A percentile compares a stretch with the other conserved stretches of the same genome.
These are phyloP conservation scores for Sistotremastrum niveocremeum DNA, from an alignment of 768 basidiomycete species.

Conservation along the genomic window DNA sequence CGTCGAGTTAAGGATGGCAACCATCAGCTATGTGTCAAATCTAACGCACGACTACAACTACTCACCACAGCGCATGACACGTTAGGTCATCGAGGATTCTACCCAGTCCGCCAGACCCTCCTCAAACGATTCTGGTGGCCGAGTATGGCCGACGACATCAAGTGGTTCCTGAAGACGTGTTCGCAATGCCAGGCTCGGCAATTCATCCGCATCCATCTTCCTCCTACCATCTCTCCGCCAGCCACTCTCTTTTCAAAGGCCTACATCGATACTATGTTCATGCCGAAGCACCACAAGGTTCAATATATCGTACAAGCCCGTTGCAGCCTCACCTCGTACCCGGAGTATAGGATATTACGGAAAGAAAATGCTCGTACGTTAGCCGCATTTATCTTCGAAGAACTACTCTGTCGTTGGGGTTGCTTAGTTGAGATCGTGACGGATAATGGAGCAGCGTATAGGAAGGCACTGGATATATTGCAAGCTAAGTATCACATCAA, in stretches of 20 bases:
- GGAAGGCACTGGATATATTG: conserved; percentile 14
- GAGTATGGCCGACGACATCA: conserved; percentile 13
- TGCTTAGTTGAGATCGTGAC: conserved; percentile 24
- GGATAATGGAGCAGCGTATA: conserved; percentile 25
- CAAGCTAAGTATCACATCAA: conserved; percentile 17
- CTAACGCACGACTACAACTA: neutral
- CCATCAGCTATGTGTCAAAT: conserved; percentile 9
- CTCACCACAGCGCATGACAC: conserved; percentile 9
- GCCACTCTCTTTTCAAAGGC: conserved; percentile 12
- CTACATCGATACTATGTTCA: conserved; percentile 5
- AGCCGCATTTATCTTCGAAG: conserved; percentile 21
- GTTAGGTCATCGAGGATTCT: conserved; percentile 10
- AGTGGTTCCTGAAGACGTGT: conserved; percentile 21
- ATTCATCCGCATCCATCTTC: conserved; percentile 9
- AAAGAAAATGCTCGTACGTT: conserved; percentile 12
- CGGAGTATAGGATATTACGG: conserved; percentile 10
- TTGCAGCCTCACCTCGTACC: conserved; percentile 10
- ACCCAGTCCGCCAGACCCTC: conserved; percentile 5
- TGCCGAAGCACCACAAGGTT: conserved; percentile 12
- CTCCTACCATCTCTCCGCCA: conserved; percentile 11
- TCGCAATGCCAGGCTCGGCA: conserved; percentile 18
- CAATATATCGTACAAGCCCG: conserved; percentile 17
- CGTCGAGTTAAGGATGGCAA: conserved; percentile 3
- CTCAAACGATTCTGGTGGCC: conserved; percentile 19
- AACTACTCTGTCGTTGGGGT: conserved; percentile 28